phyloP scores from a whole-genome alignment of 2,329 filamentous ascomycete genomes.

The Talaromyces sp. region DNA sequence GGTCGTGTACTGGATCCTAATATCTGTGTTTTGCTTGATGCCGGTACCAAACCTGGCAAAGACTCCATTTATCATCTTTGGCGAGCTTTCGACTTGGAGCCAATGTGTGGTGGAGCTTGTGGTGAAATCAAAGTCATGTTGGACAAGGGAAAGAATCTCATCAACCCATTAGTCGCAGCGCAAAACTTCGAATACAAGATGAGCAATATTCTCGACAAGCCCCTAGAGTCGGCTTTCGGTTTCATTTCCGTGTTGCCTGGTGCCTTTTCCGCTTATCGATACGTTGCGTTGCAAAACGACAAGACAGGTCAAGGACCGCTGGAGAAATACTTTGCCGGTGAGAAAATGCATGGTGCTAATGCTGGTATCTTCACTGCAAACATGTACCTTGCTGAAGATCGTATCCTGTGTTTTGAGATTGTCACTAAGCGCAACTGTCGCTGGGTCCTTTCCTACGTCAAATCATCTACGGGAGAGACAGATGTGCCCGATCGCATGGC shows the following conservation, averaged over 20 bases:
- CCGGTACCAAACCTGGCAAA: conserved; percentile 88
- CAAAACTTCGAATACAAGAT: conserved; percentile 99
- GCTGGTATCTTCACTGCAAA: conserved; percentile 98
- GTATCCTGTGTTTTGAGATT: conserved; percentile 64
- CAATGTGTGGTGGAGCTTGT: conserved; percentile 95
- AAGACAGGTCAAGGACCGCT: conserved; percentile 89
- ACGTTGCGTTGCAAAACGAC: conserved; percentile 91
- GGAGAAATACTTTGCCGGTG: conserved; percentile 95
- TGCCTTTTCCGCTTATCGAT: conserved; percentile 97
- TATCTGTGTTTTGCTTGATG: conserved; percentile 93
- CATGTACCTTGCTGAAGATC: conserved; percentile 53
- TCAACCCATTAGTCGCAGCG: conserved; percentile 91
- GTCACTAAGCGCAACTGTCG: conserved; percentile 96
- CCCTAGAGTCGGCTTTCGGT: conserved; percentile 92
- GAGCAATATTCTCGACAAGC: conserved; percentile 98
- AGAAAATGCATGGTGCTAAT: conserved; percentile 89
- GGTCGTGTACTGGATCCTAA: conserved; percentile 89
- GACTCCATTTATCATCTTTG: conserved; percentile 97
- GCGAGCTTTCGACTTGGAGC: conserved; percentile 97
- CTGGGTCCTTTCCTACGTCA: conserved; percentile 98
- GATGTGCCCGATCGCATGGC: conserved; percentile 93
- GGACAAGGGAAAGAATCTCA: conserved; percentile 75
- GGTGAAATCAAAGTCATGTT: conserved; percentile 99
- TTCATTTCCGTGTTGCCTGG: conserved; percentile 96
- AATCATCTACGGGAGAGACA: conserved; percentile 93